Evolutionary conservation across 345 rosid genomes (phyloP), one percentile per base, ranked within the genome.

Genomic region (Populus ilicifolia): DNA sequence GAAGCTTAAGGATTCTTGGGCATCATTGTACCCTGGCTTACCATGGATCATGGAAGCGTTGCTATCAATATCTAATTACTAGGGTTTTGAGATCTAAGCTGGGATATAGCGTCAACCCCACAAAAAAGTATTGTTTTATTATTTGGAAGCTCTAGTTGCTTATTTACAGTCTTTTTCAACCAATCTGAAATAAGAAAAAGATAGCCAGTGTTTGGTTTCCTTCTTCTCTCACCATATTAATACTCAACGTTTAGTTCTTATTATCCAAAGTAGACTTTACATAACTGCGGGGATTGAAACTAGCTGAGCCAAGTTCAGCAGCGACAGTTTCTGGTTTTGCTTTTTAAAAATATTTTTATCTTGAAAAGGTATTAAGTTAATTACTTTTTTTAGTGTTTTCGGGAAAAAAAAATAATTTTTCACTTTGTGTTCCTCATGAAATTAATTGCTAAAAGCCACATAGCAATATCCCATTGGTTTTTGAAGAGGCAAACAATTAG

Each of bases 41-140:
- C 83, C 86, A 70, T 83, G 90, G 82, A 90, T 79, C 90, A 92
- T 86, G 93, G 86, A 92, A 89, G 84, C 86, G 91, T 92, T 86
- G 84, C 92, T 83, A 80, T 89, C 97, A 88, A 74, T 71, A 87
- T 88, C 88, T 88, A 78, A 81, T 83, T 79, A 80, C 82, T 85
- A 85, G 83, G 88, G 81, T 81, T 87, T 64, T 78, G 90, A 77
- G 85, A 87, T 89, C 89, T 85, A 84, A 84, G 80, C 84, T 81
- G 81, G 85, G 86, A 87, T 88, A 67, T 68, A 27, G 21, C 68
- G 67, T 69, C 74, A 56, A 62, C 75, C 82, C 74, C 75, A 79
- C 78, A 72, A 43, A 3, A 36, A 61, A 46, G 52, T 63, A 16
- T 79, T 79, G 78, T 79, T 74, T 63, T 79, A 74, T 75, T 70